A percentile compares a stretch with the other conserved stretches of the same genome.
Evolutionary conservation across 225 moss, liverwort and hornwort species (phyloP).

Genomic region (Sphagnum tenellum): DNA sequence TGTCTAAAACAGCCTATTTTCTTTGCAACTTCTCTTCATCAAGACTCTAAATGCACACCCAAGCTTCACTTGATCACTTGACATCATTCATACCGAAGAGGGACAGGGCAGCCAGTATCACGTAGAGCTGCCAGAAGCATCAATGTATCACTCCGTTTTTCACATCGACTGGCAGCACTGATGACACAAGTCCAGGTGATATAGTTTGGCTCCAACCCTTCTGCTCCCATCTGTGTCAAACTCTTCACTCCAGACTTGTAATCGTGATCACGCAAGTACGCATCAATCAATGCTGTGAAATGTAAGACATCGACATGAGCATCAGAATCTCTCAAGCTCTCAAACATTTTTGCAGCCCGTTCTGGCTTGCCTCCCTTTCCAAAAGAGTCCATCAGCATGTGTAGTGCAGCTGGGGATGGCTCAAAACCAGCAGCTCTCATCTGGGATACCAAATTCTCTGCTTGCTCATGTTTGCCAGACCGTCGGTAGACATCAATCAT

Average conservation of each 20-base stretch:
- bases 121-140: constrained; percentile 69
- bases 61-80: background rate
- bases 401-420: constrained; percentile 26
- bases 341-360: constrained; percentile 33
- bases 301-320: constrained; percentile 28
- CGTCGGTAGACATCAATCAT: constrained; percentile 36
- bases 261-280: constrained; percentile 52
- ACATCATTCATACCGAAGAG: constrained; percentile 36
- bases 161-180: constrained; percentile 66
- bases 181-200: constrained; percentile 81
- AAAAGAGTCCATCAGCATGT: constrained; percentile 45
- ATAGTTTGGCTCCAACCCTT: constrained; percentile 57
- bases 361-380: constrained; percentile 34
- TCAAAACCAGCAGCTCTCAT: constrained; percentile 33
- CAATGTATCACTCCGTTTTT: constrained; percentile 46
- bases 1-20: background rate
- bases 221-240: constrained; percentile 50
- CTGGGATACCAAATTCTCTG: constrained; percentile 14
- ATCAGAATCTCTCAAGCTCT: constrained; percentile 21
- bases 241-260: constrained; percentile 48
- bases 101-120: constrained; percentile 67
- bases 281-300: constrained; percentile 58
- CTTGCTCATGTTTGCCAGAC: constrained; percentile 32
- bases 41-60: background rate
- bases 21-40: background rate